Conservation (phyloP, 1,284 basidiomycete genomes). For the Porogramme epimiltina region DNA sequence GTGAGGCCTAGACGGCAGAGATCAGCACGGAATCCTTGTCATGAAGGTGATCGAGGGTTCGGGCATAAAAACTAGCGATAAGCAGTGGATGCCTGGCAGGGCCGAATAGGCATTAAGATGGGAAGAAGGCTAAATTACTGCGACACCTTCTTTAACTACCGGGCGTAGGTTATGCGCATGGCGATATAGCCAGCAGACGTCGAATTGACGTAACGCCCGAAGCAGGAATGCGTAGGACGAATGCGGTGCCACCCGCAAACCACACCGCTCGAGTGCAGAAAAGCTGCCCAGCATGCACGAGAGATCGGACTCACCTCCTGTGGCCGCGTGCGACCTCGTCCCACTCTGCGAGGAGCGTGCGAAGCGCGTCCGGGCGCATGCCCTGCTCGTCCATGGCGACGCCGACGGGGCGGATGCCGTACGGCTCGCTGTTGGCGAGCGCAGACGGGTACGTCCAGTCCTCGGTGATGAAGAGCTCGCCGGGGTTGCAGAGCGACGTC, state of each 20-base stretch:
- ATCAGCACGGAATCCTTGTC: not conserved
- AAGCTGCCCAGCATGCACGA: not conserved
- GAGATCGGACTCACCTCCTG: slow-evolving; percentile 32
- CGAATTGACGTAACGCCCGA: no score
- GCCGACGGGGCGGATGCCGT: slow-evolving; percentile 52
- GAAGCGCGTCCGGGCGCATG: slow-evolving; percentile 64
- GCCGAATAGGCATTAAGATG: no score
- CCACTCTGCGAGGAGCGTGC: slow-evolving; percentile 67
- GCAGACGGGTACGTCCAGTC: slow-evolving; percentile 74
- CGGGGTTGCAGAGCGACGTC: slow-evolving; percentile 66
- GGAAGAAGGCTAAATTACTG: no score
- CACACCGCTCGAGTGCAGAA: no score
- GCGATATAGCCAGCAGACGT: no score
- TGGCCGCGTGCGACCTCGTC: slow-evolving; percentile 57
- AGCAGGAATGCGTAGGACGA: no score
- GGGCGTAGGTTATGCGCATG: no score
- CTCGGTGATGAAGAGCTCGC: slow-evolving; percentile 72
- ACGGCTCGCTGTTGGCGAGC: slow-evolving; percentile 44
- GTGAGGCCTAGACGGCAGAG: slow-evolving; percentile 51
- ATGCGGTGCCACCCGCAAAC: no score
- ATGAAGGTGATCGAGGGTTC: no score
- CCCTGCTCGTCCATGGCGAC: slow-evolving; percentile 77
- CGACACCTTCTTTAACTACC: no score
- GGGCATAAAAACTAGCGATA: no score
- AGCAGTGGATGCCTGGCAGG: no score